Percentiles rank a stretch among this genome's conserved stretches.
Evolutionary conservation across 345 rosid species (phyloP).

Genomic region (Atalantia buxifolia): DNA sequence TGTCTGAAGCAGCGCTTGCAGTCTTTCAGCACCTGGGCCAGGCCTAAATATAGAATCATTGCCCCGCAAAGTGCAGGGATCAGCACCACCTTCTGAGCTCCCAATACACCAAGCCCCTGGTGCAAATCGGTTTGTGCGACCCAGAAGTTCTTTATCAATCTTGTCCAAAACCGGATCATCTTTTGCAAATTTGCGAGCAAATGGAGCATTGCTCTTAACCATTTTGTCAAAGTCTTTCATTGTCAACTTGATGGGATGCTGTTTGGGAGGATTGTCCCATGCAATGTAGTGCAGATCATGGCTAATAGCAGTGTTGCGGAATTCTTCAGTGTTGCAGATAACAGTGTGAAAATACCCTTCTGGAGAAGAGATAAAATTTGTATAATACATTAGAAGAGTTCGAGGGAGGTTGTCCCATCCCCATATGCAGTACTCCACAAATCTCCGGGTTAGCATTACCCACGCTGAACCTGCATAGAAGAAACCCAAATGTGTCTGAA

Average conservation of each 20-base stretch:
- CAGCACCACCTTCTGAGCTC: slow-evolving; percentile 47
- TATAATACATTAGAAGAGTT: slow-evolving; percentile 76
- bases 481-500: background rate
- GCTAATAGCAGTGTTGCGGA: slow-evolving; percentile 55
- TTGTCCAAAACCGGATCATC: slow-evolving; percentile 75
- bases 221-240: slow-evolving; percentile 69
- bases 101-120: slow-evolving; percentile 88
- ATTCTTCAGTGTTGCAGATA: slow-evolving; percentile 68
- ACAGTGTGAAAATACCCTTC: slow-evolving; percentile 98
- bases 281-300: slow-evolving; percentile 96
- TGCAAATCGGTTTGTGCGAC: slow-evolving; percentile 56
- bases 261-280: slow-evolving; percentile 96
- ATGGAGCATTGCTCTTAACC: slow-evolving; percentile 81
- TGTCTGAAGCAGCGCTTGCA: slow-evolving; percentile 49
- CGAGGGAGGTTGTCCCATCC: slow-evolving; percentile 92
- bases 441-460: slow-evolving; percentile 67
- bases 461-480: slow-evolving; percentile 76
- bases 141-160: slow-evolving; percentile 73
- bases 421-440: slow-evolving; percentile 81
- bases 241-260: slow-evolving; percentile 70
- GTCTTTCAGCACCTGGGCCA: slow-evolving; percentile 73
- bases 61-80: slow-evolving; percentile 64
- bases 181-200: slow-evolving; percentile 80
- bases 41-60: slow-evolving; percentile 58
- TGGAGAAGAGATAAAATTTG: slow-evolving; percentile 83